phyloP scores from a whole-genome alignment of 805 yeast genomes.

The Wickerhamiella hasegawae region DNA sequence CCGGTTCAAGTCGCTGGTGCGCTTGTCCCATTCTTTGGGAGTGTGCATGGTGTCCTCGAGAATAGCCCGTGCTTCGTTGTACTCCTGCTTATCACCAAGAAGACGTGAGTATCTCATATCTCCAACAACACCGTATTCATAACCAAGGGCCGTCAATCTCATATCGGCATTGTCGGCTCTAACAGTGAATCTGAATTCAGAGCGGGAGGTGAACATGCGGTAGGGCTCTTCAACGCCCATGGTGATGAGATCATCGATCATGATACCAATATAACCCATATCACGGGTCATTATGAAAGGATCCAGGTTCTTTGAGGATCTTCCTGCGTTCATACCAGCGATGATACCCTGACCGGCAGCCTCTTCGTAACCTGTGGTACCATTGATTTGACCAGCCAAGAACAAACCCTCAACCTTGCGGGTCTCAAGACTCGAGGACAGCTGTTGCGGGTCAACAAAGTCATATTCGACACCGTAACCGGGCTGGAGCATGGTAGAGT shows the following conservation, averaged over 20 bases:
- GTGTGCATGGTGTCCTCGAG: conserved; percentile 33
- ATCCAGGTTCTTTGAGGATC: conserved; percentile 26
- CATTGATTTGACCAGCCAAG: conserved; percentile 95
- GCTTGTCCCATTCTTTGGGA: conserved; percentile 44
- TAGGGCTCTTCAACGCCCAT: conserved; percentile 96
- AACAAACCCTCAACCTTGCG: conserved; percentile 61
- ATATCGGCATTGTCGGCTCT: conserved; percentile 90
- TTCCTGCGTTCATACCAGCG: conserved; percentile 93
- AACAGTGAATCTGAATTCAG: conserved; percentile 80
- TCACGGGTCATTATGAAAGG: conserved; percentile 49
- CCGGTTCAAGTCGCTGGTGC: conserved; percentile 24
- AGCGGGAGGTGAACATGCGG: conserved; percentile 92
- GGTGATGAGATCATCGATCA: conserved; percentile 85
- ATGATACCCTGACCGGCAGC: conserved; percentile 94
- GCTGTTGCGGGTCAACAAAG: conserved; percentile 84
- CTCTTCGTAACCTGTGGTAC: conserved; percentile 98
- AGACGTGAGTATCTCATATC: conserved; percentile 39
- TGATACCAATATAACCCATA: conserved; percentile 83
- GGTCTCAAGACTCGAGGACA: conserved; percentile 64
- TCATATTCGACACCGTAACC: conserved; percentile 99
- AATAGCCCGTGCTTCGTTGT: conserved; percentile 29
- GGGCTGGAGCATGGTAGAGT: conserved; percentile 78
- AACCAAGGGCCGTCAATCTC: conserved; percentile 60
- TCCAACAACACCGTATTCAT: conserved; percentile 47
- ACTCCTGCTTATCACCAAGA: conserved; percentile 27